These are phyloP conservation scores for Curvularia spicifera DNA, from an alignment of 2,329 filamentous ascomycete genomes.

Conservation along the genomic window DNA sequence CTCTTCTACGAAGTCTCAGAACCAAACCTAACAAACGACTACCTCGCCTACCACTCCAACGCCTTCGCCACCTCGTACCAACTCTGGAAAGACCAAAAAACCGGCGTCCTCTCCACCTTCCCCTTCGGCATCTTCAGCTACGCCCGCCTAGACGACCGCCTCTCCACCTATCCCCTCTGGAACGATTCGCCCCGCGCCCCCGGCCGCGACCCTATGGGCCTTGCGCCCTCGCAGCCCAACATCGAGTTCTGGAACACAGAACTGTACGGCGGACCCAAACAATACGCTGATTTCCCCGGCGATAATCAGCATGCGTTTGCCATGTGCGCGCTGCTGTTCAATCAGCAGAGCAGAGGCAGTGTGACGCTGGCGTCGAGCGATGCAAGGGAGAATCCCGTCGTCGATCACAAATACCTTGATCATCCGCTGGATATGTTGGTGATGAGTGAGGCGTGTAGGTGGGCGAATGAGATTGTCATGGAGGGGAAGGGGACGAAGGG, in stretches of 20 bases:
- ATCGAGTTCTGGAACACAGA: constrained; percentile 69
- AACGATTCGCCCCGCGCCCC: constrained; percentile 53
- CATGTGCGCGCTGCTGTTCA: constrained; percentile 65
- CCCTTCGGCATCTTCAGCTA: constrained; percentile 69
- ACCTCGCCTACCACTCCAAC: constrained; percentile 63
- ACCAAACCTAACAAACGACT: constrained; percentile 62
- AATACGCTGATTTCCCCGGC: constrained; percentile 61
- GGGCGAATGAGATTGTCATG: constrained; percentile 66
- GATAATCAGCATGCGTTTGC: constrained; percentile 63
- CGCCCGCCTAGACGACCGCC: constrained; percentile 66
- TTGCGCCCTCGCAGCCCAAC: constrained; percentile 64
- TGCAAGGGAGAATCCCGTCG: constrained; percentile 59
- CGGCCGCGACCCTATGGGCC: constrained; percentile 67
- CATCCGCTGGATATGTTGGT: constrained; percentile 66
- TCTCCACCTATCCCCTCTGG: constrained; percentile 64
- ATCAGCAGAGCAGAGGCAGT: constrained; percentile 62
- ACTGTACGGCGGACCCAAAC: constrained; percentile 66
- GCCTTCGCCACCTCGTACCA: constrained; percentile 58
- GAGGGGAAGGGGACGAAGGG: constrained; percentile 64
- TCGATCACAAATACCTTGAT: constrained; percentile 65
- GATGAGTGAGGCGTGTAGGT: constrained; percentile 63
- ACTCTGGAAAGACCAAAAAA: constrained; percentile 65
- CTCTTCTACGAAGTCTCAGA: constrained; percentile 67
- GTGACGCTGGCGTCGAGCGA: constrained; percentile 60
- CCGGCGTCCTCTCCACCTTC: constrained; percentile 65